Evolutionary conservation across 768 basidiomycete species (phyloP), one percentile per base, ranked within the genome.

Genomic region (Lentinula edodes): DNA sequence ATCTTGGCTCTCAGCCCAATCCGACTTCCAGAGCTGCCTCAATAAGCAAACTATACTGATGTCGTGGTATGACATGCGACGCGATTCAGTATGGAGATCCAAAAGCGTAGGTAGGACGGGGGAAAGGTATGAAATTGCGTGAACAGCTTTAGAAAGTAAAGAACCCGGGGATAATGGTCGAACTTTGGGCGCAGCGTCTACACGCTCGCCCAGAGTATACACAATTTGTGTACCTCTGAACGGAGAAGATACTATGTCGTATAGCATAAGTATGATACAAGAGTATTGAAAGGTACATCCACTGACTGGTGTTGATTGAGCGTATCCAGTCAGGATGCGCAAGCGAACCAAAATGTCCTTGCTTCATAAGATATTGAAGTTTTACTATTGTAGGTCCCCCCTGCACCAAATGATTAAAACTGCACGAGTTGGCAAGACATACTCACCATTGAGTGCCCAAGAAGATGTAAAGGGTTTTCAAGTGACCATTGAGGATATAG

Each of bases 221-320:
- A 81, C 79, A 5, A 77, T 60, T 61, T 78, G 80, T 0, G 80
- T 80, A 9, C 82, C 81, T 51, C 82, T 69, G 62, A 83, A 80
- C 0, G 81, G 80, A 1, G 79, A 60, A 12, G 79, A 80, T 3
- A 83, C 80, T 81, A 61, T 13, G 13, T 48, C 2, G 32, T 41
- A 12, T 15, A 20, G 3, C 58, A 63, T 32, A 38, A 51, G 20
- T 12, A 3, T 41, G 39, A 7, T 12, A 16, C 1, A 39, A 53
- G 34, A 56, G 6, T 54, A 42, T 23, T 42, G 23, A 39, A 20
- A 23, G 12, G 9, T 9, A 45, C 23, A 10, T 0, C n/a, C 15
- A 65, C 73, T 53, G 58, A 79, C 82, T 69, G 13, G 78, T 68
- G 56, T 71, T 79, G 18, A 84, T 61, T 2, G 82, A 83, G 5